Evolutionary conservation across 108 stramenopile genomes (phyloP).

Genomic region (Aurantiochytrium sp.): DNA sequence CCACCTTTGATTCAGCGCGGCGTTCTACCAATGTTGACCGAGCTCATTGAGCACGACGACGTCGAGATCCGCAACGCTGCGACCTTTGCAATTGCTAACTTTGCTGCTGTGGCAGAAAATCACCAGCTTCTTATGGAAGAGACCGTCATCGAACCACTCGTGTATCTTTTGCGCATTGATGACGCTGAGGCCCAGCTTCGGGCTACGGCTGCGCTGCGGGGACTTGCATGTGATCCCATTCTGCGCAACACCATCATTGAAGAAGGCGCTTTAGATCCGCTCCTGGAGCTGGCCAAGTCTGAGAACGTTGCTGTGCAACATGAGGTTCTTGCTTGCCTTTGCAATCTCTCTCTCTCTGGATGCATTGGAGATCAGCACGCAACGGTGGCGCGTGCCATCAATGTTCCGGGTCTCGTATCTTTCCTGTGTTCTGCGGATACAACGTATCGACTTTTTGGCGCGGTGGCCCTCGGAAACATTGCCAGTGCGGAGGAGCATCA

Average conservation of each 20-base stretch:
- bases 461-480: conserved; percentile 72
- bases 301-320: conserved; percentile 66
- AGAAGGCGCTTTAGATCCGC: conserved; percentile 44
- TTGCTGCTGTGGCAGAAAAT: conserved; percentile 54
- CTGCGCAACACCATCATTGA: conserved; percentile 55
- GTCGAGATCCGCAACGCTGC: conserved; percentile 56
- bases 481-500: conserved; percentile 54
- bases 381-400: conserved; percentile 52
- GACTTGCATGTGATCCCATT: conserved; percentile 50
- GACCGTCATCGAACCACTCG: conserved; percentile 37
- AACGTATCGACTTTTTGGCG: conserved; percentile 74
- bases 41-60: conserved; percentile 55
- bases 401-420: conserved; percentile 53
- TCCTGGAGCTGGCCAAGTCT: conserved; percentile 55
- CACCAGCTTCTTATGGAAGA: conserved; percentile 45
- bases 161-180: conserved; percentile 22
- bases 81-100: conserved; percentile 61
- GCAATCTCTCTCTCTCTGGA: conserved; percentile 69
- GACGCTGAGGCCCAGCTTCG: conserved; percentile 52
- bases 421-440: conserved; percentile 69
- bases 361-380: conserved; percentile 62
- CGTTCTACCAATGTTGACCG: conserved; percentile 38
- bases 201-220: conserved; percentile 60
- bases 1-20: conserved; percentile 43
- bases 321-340: conserved; percentile 63